A percentile compares a stretch with the other conserved stretches of the same genome.
phyloP scores from a whole-genome alignment of 164 flowering plant species.

The Umbilicus rupestris region DNA sequence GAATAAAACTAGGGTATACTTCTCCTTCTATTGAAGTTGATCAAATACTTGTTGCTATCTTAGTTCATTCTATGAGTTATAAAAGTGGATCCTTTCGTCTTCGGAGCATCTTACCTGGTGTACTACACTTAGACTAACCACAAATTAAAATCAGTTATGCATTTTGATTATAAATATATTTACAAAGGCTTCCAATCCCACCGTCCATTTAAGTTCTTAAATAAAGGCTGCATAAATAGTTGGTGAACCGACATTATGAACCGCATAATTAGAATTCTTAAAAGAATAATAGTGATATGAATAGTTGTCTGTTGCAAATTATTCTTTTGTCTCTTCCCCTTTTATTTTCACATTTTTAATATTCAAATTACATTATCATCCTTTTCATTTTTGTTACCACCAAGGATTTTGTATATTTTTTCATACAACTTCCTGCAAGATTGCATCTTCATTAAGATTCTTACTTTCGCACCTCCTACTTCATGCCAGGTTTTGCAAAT shows the following conservation, averaged over 20 bases:
- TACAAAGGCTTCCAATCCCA: no score
- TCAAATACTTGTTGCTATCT: background rate
- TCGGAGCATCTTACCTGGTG: background rate
- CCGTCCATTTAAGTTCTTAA: background rate
- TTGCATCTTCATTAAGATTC: background rate
- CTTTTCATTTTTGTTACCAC: background rate
- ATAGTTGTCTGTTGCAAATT: background rate
- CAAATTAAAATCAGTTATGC: background rate
- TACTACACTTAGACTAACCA: background rate
- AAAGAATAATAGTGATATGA: background rate
- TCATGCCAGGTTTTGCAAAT: conserved; percentile 56
- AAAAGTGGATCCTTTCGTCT: background rate
- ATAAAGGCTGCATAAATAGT: background rate
- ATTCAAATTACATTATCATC: background rate
- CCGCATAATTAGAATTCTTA: background rate
- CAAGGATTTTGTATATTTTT: background rate
- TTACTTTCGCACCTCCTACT: background rate
- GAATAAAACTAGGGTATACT: background rate
- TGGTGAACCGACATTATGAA: background rate
- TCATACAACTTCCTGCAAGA: background rate
- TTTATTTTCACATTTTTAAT: background rate
- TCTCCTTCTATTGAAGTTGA: background rate
- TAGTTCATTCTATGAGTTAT: background rate
- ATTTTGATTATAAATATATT: no score
- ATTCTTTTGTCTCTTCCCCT: background rate